Evolutionary conservation across 495 filamentous ascomycete species (phyloP), one percentile per base, ranked within the genome.

Genomic region (Xylaria scruposa): DNA sequence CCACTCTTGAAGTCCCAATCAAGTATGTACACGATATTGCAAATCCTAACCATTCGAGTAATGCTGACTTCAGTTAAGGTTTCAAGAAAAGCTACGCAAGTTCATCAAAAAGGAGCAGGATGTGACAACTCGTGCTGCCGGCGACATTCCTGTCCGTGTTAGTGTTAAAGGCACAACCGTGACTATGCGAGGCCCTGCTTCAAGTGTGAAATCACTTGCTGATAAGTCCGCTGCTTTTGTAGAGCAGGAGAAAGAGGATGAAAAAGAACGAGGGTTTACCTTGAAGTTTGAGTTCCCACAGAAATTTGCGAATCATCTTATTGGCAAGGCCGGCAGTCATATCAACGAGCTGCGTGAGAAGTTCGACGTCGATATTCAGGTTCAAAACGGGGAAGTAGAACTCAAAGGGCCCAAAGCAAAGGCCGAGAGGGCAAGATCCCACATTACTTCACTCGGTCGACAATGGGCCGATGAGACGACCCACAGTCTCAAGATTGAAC

Each of bases 311-410:
- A 97, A 97, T 77, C 90, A 94, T 79, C 86, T 99, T 21, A 98
- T 99, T 74, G 96, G 96, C 70, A 93, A 92, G 79, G 89, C 90
- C 49, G 96, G 96, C 31, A 94, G 94, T 82, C 95, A 95, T 80
- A 96, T 98, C 82, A 93, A 93, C 72, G 95, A 97, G 78, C 85
- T 97, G n/a, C 92, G 94, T 21, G 96, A 98, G 42, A 94, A 96
- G 78, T 97, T 97, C 75, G 97, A 98, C 78, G 97, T 99, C 42
- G 96, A 98, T 56, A 98, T 99, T 75, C 93, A 97, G 78, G 89
- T 98, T 44, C 92, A 97, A 56, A 87, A 90, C 69, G 89, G 89
- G 29, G 85, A 85, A 71, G 87, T 90, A n/a, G 85, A 88, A 70
- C 82, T 91, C 15, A 90, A 86, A 72, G 89, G 89, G 49, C 86